Evolutionary conservation across 2,329 filamentous ascomycete genomes (phyloP), one percentile per base, ranked within the genome.

Genomic region (Endothia cerciana): DNA sequence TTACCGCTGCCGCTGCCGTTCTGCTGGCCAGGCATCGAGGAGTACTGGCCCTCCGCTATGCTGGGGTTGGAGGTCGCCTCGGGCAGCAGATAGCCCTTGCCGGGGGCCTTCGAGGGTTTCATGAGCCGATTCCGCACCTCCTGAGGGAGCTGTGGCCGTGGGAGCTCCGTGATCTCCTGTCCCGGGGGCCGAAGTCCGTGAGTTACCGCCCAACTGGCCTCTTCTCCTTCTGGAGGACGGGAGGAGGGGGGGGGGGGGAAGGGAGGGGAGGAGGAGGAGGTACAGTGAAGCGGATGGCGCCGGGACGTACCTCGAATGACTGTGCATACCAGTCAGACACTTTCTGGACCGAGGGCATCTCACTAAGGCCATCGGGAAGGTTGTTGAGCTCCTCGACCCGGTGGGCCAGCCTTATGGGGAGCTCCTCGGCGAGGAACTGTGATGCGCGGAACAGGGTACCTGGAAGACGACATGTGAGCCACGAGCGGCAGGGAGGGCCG

Each of bases 271-370:
- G n/a, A n/a, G n/a, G n/a, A n/a, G n/a, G n/a, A n/a, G n/a, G n/a
- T n/a, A n/a, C 19, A 25, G 36, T 17, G 55, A 40, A 30, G 53
- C 10, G 17, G 33, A 58, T 17, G 36, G 36, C 22, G 56, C 3
- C 45, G 17, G 63, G 56, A 76, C 86, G 73, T 86, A 97, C 94
- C 88, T 99, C 95, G 75, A 99, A 99, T 61, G 95, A 99, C 82
- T 99, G 95, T 70, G 94, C 95, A 78, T 99, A 99, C 95, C 95
- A 99, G 75, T 98, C 94, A 77, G 94, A 91, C 71, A 99, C 95
- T 74, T 90, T 93, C 77, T 90, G 89, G 71, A 99, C 97, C 13
- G 95, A 98, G 47, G 94, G 92, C 95, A 99, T 98, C 72, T 98
- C 94, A 77, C 93, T 97, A 69, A 99, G 87, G 64, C 95, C 95